phyloP scores from a whole-genome alignment of 2,329 filamentous ascomycete genomes.

The Verticillium albo-atrum region DNA sequence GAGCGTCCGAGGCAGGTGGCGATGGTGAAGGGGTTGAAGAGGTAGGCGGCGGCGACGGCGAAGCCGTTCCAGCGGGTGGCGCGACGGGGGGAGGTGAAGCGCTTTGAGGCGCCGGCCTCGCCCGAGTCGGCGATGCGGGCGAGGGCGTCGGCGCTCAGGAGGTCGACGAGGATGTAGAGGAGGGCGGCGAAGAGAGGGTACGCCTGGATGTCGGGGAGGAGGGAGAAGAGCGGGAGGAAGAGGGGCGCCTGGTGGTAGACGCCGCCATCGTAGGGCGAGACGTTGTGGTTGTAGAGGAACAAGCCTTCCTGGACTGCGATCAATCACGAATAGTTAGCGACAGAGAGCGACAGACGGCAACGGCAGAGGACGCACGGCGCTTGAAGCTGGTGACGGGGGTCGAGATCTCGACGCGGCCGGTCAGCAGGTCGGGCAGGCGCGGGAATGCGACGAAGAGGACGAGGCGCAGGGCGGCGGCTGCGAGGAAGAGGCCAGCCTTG shows the following conservation, averaged over 20 bases:
- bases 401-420: slow-evolving; percentile 90
- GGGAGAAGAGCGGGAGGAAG: slow-evolving; percentile 83
- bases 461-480: slow-evolving; percentile 74
- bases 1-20: slow-evolving; percentile 86
- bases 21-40: slow-evolving; percentile 94
- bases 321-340: slow-evolving; percentile 1
- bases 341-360: too few species aligned
- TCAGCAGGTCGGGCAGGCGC: slow-evolving; percentile 76
- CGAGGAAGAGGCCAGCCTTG: slow-evolving; percentile 59
- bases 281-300: slow-evolving; percentile 92
- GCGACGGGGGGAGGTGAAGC: slow-evolving; percentile 75
- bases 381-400: slow-evolving; percentile 98
- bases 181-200: slow-evolving; percentile 72
- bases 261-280: slow-evolving; percentile 95
- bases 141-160: slow-evolving; percentile 77
- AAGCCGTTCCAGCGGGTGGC: slow-evolving; percentile 69
- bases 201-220: slow-evolving; percentile 66
- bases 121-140: slow-evolving; percentile 76
- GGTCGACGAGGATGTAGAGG: slow-evolving; percentile 75
- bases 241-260: slow-evolving; percentile 80
- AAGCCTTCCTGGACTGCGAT: slow-evolving; percentile 84
- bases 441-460: slow-evolving; percentile 79
- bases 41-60: slow-evolving; percentile 75
- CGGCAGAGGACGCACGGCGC: slow-evolving; percentile 59
- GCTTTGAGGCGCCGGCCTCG: slow-evolving; percentile 67